Evolutionary conservation across 1,284 basidiomycete genomes (phyloP), one percentile per base, ranked within the genome.

Genomic region (Rhizopogon hawkerae): DNA sequence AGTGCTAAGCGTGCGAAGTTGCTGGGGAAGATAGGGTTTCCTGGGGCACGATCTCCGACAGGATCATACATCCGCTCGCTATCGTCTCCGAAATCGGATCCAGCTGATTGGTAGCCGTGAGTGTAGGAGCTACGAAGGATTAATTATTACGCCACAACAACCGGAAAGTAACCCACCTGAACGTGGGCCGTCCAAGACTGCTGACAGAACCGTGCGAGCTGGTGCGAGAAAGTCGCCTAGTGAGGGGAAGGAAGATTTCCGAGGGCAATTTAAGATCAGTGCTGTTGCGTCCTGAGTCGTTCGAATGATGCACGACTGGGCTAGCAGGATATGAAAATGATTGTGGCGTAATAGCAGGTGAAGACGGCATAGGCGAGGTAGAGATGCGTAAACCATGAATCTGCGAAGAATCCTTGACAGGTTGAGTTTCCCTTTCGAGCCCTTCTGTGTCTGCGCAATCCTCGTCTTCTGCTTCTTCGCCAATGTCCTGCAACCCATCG

Each of bases 1-100:
- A 72, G 56, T 23, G 77, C 74, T 53, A 86, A 64, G 49, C 76
- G 72, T 35, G 83, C 76, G 63, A 86, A 86, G 60, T 74, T 78
- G 52, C 72, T 80, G 8, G 79, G 81, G 64, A 86, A 86, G 9
- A 85, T 64, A 7, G 84, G 83, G 54, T 79, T 76, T 0, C 81
- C 81, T 1, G 79, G 75, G 0, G 65, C 67, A 11, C 81, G 73
- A 57, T 83, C 79, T 10, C 71, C 75, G 3, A 73, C 64, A 3
- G 64, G 64, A 55, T 75, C 63, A 54, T 74, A 70, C 29, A 55
- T 56, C 9, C 58, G 60, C 23, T 63, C 61, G 26, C 50, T 60
- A 36, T 64, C 64, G 21, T 63, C 64, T 49, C 53, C 64, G 31
- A 57, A 29, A 49, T 65, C 56, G 13, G 64, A 63, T 33, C 54